Evolutionary conservation across 352 stramenopile species (phyloP), one percentile per base, ranked within the genome.

Genomic region (Pythium periplocum): DNA sequence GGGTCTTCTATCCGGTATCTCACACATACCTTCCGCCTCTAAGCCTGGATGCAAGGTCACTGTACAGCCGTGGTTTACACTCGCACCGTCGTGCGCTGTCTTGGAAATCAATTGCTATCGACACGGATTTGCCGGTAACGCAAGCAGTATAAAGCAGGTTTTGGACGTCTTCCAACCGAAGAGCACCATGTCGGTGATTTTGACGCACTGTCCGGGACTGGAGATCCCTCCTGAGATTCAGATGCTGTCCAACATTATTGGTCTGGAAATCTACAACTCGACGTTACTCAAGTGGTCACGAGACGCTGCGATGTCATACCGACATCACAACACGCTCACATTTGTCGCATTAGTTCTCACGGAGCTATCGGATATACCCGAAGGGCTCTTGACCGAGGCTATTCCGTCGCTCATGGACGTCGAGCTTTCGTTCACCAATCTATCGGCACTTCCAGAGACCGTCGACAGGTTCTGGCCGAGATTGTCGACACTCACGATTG

Each of bases 61-160:
- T 10, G n/a, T 51, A 5, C 17, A 38, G 6, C 45, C 45, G n/a
- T 51, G 45, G 45, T 51, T 51, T n/a, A 36, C 45, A 36, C 9
- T 17, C 33, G 10, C 34, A n/a, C 8, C 9, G 34, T 6, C 45
- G 45, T 51, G 45, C 30, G 45, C 45, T n/a, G 45, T 51, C 17
- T 8, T 51, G 30, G 4, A 6, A 11, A 17, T 51, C 30, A 51
- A 51, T 38, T 51, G 45, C 45, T 17, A 51, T 38, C 45, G 45
- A 5, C 45, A 26, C 10, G 12, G 17, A 6, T 38, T 38, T 30
- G 6, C 11, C 4, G 45, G 45, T 6, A 10, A 32, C 31, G 45
- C 6, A 51, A n/a, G 11, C 31, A n/a, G 17, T 6, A 34, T 38
- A 10, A 7, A 17, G 17, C 4, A 8, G 8, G 33, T 51, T 5